A percentile compares a stretch with the other conserved stretches of the same genome.
phyloP scores from a whole-genome alignment of 2,329 filamentous ascomycete genomes.

The Colletotrichum sp. region DNA sequence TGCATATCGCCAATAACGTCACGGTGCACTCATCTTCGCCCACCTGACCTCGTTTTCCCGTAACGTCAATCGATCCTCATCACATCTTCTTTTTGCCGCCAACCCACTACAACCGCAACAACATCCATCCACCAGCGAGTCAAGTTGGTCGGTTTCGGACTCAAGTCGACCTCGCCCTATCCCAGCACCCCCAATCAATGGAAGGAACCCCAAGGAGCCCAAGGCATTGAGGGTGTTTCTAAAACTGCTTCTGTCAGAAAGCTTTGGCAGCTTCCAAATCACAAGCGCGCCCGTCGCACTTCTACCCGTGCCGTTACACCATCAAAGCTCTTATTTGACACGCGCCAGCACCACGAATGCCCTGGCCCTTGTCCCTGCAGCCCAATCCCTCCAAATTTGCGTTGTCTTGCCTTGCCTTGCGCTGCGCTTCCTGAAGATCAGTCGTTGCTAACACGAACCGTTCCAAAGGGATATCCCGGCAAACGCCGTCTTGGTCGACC shows the following conservation, averaged over 20 bases:
- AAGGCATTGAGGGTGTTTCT: constrained; percentile 6
- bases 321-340: constrained; percentile 15
- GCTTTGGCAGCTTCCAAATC: constrained; percentile 22
- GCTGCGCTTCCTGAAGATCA: neutral
- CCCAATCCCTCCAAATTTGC: neutral
- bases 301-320: constrained; percentile 9
- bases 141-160: constrained; percentile 1
- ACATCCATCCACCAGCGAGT: neutral
- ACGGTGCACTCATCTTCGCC: neutral
- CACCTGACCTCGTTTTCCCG: neutral
- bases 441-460: neutral
- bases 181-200: neutral
- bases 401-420: neutral
- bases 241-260: constrained; percentile 22
- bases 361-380: constrained; percentile 5
- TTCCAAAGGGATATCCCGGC: neutral
- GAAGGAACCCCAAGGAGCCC: neutral
- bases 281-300: constrained; percentile 6
- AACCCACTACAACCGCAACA: neutral
- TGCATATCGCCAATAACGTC: neutral
- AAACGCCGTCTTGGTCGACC: neutral
- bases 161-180: neutral
- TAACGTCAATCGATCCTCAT: neutral
- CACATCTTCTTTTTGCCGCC: neutral
- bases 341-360: neutral